A percentile compares a stretch with the other conserved stretches of the same genome.
These are phyloP conservation scores for Metarhizium robertsii DNA, from an alignment of 2,329 filamentous ascomycete species.

Conservation along the genomic window DNA sequence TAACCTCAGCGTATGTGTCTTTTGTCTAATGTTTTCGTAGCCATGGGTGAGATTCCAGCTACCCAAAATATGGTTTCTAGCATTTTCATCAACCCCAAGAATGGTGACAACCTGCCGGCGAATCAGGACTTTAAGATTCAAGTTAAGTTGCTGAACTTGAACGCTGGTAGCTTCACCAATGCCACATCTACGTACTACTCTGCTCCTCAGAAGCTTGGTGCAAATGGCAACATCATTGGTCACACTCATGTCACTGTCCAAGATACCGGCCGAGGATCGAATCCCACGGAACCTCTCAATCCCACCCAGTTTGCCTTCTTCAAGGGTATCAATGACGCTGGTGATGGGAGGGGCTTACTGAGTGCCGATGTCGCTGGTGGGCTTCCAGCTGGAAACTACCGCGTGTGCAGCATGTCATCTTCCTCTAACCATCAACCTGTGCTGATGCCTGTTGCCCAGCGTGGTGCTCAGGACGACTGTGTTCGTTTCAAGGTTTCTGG, in stretches of 20 bases:
- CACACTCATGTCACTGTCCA: conserved; percentile 53
- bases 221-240: conserved; percentile 41
- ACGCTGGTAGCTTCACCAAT: conserved; percentile 52
- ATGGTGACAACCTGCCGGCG: conserved; percentile 36
- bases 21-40: conserved; percentile 18
- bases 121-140: conserved; percentile 42
- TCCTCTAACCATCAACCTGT: conserved; percentile 60
- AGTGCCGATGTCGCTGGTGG: conserved; percentile 45
- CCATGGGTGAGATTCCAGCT: conserved; percentile 52
- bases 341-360: conserved; percentile 45
- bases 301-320: conserved; percentile 50
- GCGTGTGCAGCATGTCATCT: conserved; percentile 53
- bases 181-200: conserved; percentile 51
- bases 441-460: conserved; percentile 57
- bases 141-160: conserved; percentile 44
- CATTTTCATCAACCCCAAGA: conserved; percentile 42
- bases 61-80: conserved; percentile 47
- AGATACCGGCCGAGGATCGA: conserved; percentile 39
- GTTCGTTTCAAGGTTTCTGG: conserved; percentile 45
- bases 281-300: conserved; percentile 42
- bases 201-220: conserved; percentile 44
- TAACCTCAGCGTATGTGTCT: not conserved
- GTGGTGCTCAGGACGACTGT: conserved; percentile 58
- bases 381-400: conserved; percentile 54
- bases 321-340: conserved; percentile 57